Conservation (phyloP, 2,329 filamentous ascomycete species). For the Penicillium sp. region DNA sequence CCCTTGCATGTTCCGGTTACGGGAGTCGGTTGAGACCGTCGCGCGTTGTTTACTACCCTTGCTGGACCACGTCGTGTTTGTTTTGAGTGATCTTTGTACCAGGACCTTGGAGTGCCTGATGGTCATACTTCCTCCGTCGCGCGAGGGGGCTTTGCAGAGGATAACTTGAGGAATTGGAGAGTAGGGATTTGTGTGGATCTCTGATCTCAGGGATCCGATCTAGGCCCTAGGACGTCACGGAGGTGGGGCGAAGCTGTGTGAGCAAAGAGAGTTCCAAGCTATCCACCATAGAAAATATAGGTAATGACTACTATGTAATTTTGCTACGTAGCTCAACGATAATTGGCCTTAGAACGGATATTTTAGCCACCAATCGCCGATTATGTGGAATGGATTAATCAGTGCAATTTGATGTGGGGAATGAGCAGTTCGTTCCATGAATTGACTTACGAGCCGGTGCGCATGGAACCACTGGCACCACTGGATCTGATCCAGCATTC, state of each 20-base stretch:
- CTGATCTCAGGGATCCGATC: background rate
- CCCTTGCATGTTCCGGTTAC: conserved; percentile 6
- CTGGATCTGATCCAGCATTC: conserved; percentile 8
- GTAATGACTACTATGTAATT: background rate
- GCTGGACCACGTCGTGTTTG: background rate
- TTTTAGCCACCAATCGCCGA: background rate
- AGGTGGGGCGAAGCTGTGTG: background rate
- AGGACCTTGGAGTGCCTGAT: background rate
- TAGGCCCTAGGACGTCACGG: background rate
- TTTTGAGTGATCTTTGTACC: background rate
- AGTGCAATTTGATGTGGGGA: background rate
- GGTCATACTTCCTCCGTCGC: background rate
- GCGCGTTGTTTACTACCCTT: background rate
- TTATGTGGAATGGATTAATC: background rate
- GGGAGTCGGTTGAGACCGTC: conserved; percentile 1
- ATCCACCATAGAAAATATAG: background rate
- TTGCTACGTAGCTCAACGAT: background rate
- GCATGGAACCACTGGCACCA: conserved; percentile 4
- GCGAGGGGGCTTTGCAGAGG: background rate
- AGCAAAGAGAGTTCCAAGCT: background rate
- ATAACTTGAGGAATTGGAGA: background rate
- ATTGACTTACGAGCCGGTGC: background rate
- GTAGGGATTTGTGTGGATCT: background rate
- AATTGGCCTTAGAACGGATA: background rate
- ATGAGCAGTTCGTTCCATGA: conserved; percentile 18